phyloP scores from a whole-genome alignment of 768 basidiomycete species.

The Macrolepiota fuliginosa region DNA sequence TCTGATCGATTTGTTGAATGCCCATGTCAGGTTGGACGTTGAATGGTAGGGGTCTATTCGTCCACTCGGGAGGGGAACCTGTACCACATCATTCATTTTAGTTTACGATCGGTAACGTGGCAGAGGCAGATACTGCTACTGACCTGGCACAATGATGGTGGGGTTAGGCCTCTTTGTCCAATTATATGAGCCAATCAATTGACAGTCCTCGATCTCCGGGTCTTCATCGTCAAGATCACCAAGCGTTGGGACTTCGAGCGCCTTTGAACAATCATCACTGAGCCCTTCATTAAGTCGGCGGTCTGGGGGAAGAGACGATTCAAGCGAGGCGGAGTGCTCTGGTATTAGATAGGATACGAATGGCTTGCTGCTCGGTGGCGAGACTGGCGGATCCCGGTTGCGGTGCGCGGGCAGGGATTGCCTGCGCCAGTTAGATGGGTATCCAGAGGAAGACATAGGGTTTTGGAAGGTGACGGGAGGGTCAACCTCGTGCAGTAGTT shows the following conservation, averaged over 20 bases:
- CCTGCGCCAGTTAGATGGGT: constrained; percentile 4
- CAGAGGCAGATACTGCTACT: neutral
- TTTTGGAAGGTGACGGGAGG: neutral
- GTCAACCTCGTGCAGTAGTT: neutral
- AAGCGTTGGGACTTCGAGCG: constrained; percentile 20
- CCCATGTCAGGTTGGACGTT: constrained; percentile 55
- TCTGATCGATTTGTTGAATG: constrained; percentile 51
- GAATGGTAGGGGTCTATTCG: constrained; percentile 43
- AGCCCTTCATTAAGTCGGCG: constrained; percentile 36
- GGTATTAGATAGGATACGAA: constrained; percentile 3
- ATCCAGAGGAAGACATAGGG: constrained; percentile 2
- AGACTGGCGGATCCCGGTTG: neutral
- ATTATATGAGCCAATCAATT: constrained; percentile 54
- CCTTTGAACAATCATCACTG: constrained; percentile 23
- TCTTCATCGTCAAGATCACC: constrained; percentile 22
- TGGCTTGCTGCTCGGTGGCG: constrained; percentile 8
- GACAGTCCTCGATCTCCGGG: constrained; percentile 32
- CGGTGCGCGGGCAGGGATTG: constrained; percentile 7
- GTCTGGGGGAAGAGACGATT: constrained; percentile 26
- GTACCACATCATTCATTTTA: neutral
- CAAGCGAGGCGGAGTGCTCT: neutral
- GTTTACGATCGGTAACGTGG: neutral
- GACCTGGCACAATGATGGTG: constrained; percentile 53
- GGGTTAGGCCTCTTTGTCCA: constrained; percentile 45
- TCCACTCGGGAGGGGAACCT: constrained; percentile 66